Conservation (phyloP, 441 rosid species). For the Populus hybrid region DNA sequence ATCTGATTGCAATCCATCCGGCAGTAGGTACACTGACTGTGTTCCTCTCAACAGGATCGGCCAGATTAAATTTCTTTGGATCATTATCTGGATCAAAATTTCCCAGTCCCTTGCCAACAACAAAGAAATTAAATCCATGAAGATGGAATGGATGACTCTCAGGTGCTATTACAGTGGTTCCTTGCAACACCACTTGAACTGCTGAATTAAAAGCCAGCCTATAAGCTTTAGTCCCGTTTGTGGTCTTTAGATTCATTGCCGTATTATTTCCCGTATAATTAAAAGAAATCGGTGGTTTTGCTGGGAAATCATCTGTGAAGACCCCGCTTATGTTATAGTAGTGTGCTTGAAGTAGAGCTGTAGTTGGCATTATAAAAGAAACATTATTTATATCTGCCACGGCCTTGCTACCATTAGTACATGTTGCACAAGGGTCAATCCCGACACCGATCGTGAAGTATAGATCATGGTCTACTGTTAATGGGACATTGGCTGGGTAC, state of each 20-base stretch:
- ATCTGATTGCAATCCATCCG: constrained; percentile 88
- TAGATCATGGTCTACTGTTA: constrained; percentile 56
- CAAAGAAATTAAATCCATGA: constrained; percentile 77
- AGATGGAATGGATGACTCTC: constrained; percentile 87
- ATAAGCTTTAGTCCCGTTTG: constrained; percentile 60
- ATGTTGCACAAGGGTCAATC: constrained; percentile 59
- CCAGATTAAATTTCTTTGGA: constrained; percentile 60
- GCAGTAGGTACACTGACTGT: constrained; percentile 78
- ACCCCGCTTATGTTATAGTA: constrained; percentile 62
- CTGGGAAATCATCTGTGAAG: constrained; percentile 81
- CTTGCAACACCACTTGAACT: constrained; percentile 83
- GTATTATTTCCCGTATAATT: constrained; percentile 61
- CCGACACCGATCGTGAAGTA: constrained; percentile 63
- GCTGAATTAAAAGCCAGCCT: constrained; percentile 62
- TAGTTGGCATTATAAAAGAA: constrained; percentile 74
- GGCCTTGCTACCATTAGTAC: constrained; percentile 50
- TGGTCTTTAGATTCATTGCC: constrained; percentile 46
- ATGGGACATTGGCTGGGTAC: constrained; percentile 67
- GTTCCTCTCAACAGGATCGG: constrained; percentile 89
- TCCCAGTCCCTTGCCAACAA: constrained; percentile 71
- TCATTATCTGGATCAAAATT: constrained; percentile 57
- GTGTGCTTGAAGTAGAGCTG: constrained; percentile 68
- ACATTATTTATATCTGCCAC: constrained; percentile 75
- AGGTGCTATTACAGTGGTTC: constrained; percentile 56
- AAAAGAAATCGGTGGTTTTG: constrained; percentile 43